Evolutionary conservation across 1,139 yeast genomes (phyloP), one percentile per base, ranked within the genome.

Genomic region (Scheffersomyces illinoinensis): DNA sequence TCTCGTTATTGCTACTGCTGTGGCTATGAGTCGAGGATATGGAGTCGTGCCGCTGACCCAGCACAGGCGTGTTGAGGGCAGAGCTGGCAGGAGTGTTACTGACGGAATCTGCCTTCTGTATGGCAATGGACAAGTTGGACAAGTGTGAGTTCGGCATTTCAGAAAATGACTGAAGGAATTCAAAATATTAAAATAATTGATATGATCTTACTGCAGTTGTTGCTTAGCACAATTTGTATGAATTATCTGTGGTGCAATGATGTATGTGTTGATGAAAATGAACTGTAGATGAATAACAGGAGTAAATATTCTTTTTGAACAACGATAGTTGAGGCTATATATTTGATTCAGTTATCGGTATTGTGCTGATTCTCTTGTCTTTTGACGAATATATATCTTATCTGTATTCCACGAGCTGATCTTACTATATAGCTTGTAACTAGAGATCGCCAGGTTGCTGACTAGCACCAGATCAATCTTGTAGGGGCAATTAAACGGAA

Each of bases 121-220:
- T 79, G 57, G 84, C 84, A 59, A 81, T 70, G 53, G 84, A 79
- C 57, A 81, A 71, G 64, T 81, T 80, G 33, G 84, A 80, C 64
- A 75, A 78, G 51, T 74, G 79, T 52, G 73, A 59, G 54, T 76
- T 74, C 50, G 82, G 76, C 81, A 77, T 77, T 59, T 63, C 54
- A 17, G 47, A 33, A 24, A 33, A 2, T 14, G 17, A 33, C 12
- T 12, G 43, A 33, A 10, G 4, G 5, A 24, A 21, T 21, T 21
- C 5, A 24, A 24, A 8, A 4, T 24, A 24, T 24, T 24, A 8
- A 6, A 24, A 24, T 24, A 10, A 33, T 14, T 33, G 43, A 14
- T 33, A 33, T 33, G 17, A 12, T 33, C 4, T 2, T 33, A 10
- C 43, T 33, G 17, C 14, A 33, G 43, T 33, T 33, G 6, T 33